phyloP scores from a whole-genome alignment of 352 stramenopile species.

The Pythium graminicola region DNA sequence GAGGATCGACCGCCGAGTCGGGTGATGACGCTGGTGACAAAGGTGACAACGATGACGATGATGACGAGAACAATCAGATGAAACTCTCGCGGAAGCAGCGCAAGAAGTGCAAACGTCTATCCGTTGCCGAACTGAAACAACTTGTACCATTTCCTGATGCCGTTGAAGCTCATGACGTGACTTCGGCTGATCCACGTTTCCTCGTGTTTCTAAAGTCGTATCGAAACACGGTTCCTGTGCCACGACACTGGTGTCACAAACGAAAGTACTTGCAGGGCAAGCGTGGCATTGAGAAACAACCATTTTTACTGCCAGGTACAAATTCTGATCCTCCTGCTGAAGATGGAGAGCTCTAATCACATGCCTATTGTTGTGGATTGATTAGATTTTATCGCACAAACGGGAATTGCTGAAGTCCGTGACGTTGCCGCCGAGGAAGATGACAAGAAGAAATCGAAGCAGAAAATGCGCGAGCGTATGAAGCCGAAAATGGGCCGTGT shows the following conservation, averaged over 20 bases:
- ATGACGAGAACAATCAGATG: slow-evolving; percentile 35
- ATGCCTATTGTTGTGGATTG: background rate
- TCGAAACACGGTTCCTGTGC: slow-evolving; percentile 95
- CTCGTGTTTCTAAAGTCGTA: slow-evolving; percentile 95
- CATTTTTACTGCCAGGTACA: slow-evolving; percentile 86
- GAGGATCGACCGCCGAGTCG: slow-evolving; percentile 7
- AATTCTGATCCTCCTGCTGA: background rate
- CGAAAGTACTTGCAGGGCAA: slow-evolving; percentile 98
- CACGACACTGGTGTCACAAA: slow-evolving; percentile 96
- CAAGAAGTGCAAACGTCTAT: slow-evolving; percentile 91
- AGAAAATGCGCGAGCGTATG: slow-evolving; percentile 90
- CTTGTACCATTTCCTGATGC: slow-evolving; percentile 90
- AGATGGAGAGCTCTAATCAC: background rate
- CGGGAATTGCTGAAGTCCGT: slow-evolving; percentile 83
- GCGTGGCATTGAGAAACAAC: slow-evolving; percentile 93
- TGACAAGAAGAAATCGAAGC: slow-evolving; percentile 88
- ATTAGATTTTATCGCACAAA: slow-evolving; percentile 97
- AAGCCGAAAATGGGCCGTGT: slow-evolving; percentile 95
- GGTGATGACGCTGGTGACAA: slow-evolving; percentile 17
- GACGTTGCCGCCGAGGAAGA: slow-evolving; percentile 76
- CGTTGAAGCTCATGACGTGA: slow-evolving; percentile 97
- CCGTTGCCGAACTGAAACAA: slow-evolving; percentile 96
- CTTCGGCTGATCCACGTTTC: slow-evolving; percentile 91
- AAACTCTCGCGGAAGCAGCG: slow-evolving; percentile 88
- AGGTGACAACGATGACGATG: slow-evolving; percentile 3